A percentile compares a stretch with the other conserved stretches of the same genome.
Evolutionary conservation across 179 eudicot genomes (phyloP).

Genomic region (Beta lomatogona): DNA sequence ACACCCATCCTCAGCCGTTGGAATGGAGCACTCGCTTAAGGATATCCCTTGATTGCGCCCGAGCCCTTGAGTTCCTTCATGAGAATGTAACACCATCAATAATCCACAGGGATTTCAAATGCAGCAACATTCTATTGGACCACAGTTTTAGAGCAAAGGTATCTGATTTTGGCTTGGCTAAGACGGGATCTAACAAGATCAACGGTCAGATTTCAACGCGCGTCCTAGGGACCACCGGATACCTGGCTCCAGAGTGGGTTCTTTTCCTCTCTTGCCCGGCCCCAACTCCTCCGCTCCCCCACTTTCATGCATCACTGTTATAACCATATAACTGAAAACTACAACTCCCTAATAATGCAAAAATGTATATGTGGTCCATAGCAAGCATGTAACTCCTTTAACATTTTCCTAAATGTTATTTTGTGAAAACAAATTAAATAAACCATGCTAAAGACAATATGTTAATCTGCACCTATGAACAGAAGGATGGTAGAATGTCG

Average conservation of each 20-base stretch:
- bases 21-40: slow-evolving; percentile 77
- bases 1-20: slow-evolving; percentile 42
- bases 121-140: slow-evolving; percentile 77
- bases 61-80: slow-evolving; percentile 87
- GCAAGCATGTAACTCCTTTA: not conserved
- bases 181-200: slow-evolving; percentile 82
- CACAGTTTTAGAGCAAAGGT: slow-evolving; percentile 78
- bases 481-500: slow-evolving; percentile 13
- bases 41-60: slow-evolving; percentile 88
- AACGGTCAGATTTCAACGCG: slow-evolving; percentile 82
- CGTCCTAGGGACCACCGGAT: slow-evolving; percentile 93
- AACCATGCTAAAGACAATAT: slow-evolving; percentile 26
- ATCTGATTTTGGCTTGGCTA: slow-evolving; percentile 89
- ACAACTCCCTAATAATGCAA: slow-evolving; percentile 30
- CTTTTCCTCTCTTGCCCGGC: slow-evolving; percentile 6
- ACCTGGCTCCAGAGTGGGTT: slow-evolving; percentile 97
- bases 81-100: slow-evolving; percentile 77
- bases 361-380: slow-evolving; percentile 33
- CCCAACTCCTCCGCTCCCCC: not conserved
- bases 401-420: slow-evolving; percentile 17
- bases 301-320: slow-evolving; percentile 34
- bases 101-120: slow-evolving; percentile 91
- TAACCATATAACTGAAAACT: slow-evolving; percentile 30
- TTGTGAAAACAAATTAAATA: not conserved
- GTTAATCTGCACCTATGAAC: not conserved